Evolutionary conservation across 345 rosid genomes (phyloP), one percentile per base, ranked within the genome.

Genomic region (Arabidopsis suecica): DNA sequence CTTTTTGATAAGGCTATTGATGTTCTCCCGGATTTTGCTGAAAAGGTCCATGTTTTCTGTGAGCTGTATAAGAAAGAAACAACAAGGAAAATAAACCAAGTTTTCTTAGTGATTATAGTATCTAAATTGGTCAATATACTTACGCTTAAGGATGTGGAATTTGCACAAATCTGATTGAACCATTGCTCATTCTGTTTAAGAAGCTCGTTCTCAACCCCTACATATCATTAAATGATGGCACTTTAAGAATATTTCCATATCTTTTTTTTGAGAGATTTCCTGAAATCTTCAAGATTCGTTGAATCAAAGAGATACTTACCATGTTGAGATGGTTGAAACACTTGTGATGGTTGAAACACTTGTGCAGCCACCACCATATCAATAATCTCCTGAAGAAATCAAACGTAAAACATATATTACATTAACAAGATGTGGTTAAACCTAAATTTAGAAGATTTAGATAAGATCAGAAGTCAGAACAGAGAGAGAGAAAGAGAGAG

Each of bases 121-220:
- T 16, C 9, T 20, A 20, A 34, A 25, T 41, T 75, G 9, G 38
- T 53, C 28, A 42, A n/a, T 41, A 5, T 34, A 20, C 51, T 37
- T 50, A 89, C 98, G 84, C 76, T 75, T 58, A 74, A 79, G 33
- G 82, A 37, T 55, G 82, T 69, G 57, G 88, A 65, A 83, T 93
- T 93, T 45, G 82, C 74, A 63, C 83, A 78, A 67, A 93, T 88
- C 71, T 83, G 87, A 54, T 34, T 62, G 11, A 91, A 72, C 48
- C 76, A 74, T 55, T 80, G 83, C 33, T 72, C 69, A 80, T 93
- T 93, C 76, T 86, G 85, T 81, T 85, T 77, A 37, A 88, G 86
- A 83, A 91, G 88, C 76, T 84, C 87, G 12, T 82, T 82, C 3
- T 81, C 65, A 30, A 38, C 30, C 28, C 9, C 76, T 78, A 61